Evolutionary conservation across 1,284 basidiomycete species (phyloP).

Genomic region (Apiotrichum mycotoxinovorans): DNA sequence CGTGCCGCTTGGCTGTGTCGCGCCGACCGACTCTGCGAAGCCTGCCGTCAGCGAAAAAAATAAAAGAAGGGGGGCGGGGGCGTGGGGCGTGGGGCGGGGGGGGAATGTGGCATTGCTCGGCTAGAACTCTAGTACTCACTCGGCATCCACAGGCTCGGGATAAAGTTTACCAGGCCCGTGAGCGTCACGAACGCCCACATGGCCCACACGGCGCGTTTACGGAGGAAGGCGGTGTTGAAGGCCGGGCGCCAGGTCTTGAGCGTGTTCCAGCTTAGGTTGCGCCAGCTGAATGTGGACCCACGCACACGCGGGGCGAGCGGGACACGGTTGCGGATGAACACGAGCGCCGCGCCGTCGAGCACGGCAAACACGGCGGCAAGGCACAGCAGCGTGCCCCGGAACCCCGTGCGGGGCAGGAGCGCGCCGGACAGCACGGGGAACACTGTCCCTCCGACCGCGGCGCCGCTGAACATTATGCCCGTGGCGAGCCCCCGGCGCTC

Average conservation of each 20-base stretch:
- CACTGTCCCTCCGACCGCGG: constrained; percentile 41
- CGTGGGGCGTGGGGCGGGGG: no score
- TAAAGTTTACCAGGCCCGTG: constrained; percentile 44
- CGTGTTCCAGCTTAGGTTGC: no score
- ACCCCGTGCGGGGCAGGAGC: constrained; percentile 39
- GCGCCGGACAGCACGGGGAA: constrained; percentile 44
- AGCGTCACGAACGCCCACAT: constrained; percentile 34
- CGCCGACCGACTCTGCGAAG: constrained; percentile 37
- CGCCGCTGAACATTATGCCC: constrained; percentile 43
- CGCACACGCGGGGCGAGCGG: constrained; percentile 20
- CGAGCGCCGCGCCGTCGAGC: constrained; percentile 29
- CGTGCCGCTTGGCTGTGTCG: constrained; percentile 39
- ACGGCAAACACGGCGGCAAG: constrained; percentile 35
- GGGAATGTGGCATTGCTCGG: no score
- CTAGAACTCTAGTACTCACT: no score
- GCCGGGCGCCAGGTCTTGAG: no score
- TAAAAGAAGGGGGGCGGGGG: constrained; percentile 27
- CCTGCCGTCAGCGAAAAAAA: constrained; percentile 10
- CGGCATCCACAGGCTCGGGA: constrained; percentile 39
- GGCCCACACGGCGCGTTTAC: constrained; percentile 25
- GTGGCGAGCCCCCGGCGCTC: constrained; percentile 36
- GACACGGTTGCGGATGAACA: constrained; percentile 39
- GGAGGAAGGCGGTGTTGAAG: constrained; percentile 30
- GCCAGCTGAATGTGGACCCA: constrained; percentile 10
- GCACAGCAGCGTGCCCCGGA: constrained; percentile 42